phyloP scores from a whole-genome alignment of 2,329 filamentous ascomycete genomes.

The Neofusicoccum sp. region DNA sequence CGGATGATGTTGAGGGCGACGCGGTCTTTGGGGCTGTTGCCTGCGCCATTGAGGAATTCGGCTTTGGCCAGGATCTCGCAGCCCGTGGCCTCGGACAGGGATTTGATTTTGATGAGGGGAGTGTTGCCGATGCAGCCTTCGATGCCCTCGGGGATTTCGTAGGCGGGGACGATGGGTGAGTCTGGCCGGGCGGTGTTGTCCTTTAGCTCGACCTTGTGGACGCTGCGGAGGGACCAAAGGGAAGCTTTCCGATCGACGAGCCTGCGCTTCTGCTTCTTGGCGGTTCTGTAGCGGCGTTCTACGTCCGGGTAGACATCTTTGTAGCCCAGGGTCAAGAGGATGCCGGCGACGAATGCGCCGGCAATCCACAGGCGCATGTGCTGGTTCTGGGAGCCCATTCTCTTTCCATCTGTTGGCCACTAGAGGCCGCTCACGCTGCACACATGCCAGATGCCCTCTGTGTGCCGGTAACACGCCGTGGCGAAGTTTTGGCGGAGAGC shows the following conservation, averaged over 20 bases:
- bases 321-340: constrained; percentile 71
- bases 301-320: constrained; percentile 78
- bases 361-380: constrained; percentile 58
- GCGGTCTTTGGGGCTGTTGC: constrained; percentile 90
- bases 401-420: background rate
- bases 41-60: constrained; percentile 94
- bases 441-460: background rate
- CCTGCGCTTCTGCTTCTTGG: constrained; percentile 26
- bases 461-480: background rate
- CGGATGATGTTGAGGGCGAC: constrained; percentile 89
- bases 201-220: constrained; percentile 10
- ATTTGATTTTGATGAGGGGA: constrained; percentile 80
- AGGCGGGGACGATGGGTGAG: constrained; percentile 8
- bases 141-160: constrained; percentile 69
- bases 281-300: constrained; percentile 60
- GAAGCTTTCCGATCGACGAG: constrained; percentile 25
- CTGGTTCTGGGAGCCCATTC: constrained; percentile 22
- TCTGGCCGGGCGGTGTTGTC: constrained; percentile 7
- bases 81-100: constrained; percentile 80
- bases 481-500: background rate
- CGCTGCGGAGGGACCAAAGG: constrained; percentile 12
- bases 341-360: constrained; percentile 73
- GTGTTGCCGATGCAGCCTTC: constrained; percentile 93
- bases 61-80: constrained; percentile 90
- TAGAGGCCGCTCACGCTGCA: background rate